Evolutionary conservation across 1,139 yeast species (phyloP), one percentile per base, ranked within the genome.

Genomic region (Pichia sp.): DNA sequence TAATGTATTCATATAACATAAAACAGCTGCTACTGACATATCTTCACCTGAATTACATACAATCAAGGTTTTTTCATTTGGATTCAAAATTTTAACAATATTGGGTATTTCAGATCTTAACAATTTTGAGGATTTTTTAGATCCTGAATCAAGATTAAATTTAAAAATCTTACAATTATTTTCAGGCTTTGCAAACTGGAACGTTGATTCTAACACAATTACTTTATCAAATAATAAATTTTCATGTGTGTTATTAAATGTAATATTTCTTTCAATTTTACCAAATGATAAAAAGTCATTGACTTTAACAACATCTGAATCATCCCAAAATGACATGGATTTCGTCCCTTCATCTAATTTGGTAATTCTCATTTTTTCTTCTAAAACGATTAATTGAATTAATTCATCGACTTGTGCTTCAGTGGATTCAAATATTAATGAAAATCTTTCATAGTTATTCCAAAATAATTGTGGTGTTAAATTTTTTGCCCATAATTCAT

Each of bases 401-500:
- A 49, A 35, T 4, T 66, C 69, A 6, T 59, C 50, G 11, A 78
- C 37, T 54, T 70, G 69, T 7, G 63, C 60, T 37, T 70, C 71
- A 4, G 73, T 56, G 39, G 63, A 58, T 2, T 66, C 62, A 1
- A 64, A 52, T 10, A 48, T 16, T 23, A 64, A 58, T 8, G 66
- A 65, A 16, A 80, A 58, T 2, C 53, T 35, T 0, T 62, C 62
- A 3, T 62, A 49, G 43, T 73, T 58, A 1, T 61, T 49, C 95
- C 96, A 87, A 45, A 85, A 76, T 16, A 74, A 43, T 1, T 59
- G 55, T 0, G 92, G 78, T 1, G 70, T 72, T 26, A 87, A 61
- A 0, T 71, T 70, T 6, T 66, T 59, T 0, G 89, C 80, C 97
- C 96, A 89, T 26, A 82, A 67, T 56, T 89, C 96, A 59, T 89